phyloP scores from a whole-genome alignment of 2,329 filamentous ascomycete genomes.

The Pyrenochaeta sp. region DNA sequence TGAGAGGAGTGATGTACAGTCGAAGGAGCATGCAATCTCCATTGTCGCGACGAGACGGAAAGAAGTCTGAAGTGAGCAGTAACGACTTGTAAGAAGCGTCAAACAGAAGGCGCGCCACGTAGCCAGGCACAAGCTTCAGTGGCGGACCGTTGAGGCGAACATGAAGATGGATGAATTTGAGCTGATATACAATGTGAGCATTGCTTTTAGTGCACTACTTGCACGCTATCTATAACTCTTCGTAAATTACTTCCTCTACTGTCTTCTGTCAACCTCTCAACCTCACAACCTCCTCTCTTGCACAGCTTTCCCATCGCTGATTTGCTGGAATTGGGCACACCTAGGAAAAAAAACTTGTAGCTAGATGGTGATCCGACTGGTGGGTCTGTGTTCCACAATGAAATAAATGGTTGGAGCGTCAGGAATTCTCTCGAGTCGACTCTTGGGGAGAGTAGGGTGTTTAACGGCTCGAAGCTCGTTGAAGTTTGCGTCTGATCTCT shows the following conservation, averaged over 20 bases:
- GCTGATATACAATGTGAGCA: not conserved
- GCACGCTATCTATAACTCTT: not conserved
- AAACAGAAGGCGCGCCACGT: not conserved
- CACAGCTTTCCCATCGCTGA: not conserved
- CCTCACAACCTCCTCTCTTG: not conserved
- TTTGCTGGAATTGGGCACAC: not conserved
- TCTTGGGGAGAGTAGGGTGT: not conserved
- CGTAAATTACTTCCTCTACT: not conserved
- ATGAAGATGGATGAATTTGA: not conserved
- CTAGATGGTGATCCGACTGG: not conserved
- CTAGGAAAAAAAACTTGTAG: not conserved
- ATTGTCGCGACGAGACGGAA: not conserved
- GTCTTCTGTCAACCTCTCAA: not conserved
- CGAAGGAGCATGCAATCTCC: not conserved
- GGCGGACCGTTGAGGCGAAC: not conserved
- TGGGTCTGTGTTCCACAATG: not conserved
- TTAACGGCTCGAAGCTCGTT: not conserved
- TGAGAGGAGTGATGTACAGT: too few species aligned
- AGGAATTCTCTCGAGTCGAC: not conserved
- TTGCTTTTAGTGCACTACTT: not conserved
- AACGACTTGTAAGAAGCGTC: not conserved
- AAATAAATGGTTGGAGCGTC: not conserved
- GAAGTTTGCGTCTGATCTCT: slow-evolving; percentile 18
- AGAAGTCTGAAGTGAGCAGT: not conserved
- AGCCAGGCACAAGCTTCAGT: not conserved